Evolutionary conservation across 352 stramenopile species (phyloP).

Genomic region (Phytophthora podocarpi): DNA sequence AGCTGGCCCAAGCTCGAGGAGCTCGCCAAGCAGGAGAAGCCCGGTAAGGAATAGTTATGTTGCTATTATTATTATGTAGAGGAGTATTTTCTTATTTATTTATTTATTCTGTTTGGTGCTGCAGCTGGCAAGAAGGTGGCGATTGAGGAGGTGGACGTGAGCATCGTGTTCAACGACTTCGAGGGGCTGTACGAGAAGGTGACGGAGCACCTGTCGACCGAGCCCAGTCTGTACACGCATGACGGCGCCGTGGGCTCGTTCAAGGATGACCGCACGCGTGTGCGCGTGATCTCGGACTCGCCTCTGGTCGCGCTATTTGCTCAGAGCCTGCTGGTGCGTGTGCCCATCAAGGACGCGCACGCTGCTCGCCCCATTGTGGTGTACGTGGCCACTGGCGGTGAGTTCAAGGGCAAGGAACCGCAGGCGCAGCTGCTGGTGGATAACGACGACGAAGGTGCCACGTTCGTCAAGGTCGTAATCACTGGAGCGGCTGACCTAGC

Average conservation of each 20-base stretch:
- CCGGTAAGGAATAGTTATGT: slow-evolving; percentile 30
- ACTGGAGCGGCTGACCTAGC: slow-evolving; percentile 57
- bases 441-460: slow-evolving; percentile 60
- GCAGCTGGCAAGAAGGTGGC: slow-evolving; percentile 60
- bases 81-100: neutral
- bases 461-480: slow-evolving; percentile 79
- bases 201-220: slow-evolving; percentile 68
- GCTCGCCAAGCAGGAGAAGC: slow-evolving; percentile 70
- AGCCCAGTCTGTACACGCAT: slow-evolving; percentile 68
- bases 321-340: slow-evolving; percentile 73
- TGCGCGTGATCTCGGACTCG: slow-evolving; percentile 83
- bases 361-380: slow-evolving; percentile 79
- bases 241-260: slow-evolving; percentile 81
- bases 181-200: slow-evolving; percentile 72
- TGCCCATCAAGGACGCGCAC: slow-evolving; percentile 67
- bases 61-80: slow-evolving; percentile 1
- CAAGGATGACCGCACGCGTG: slow-evolving; percentile 74
- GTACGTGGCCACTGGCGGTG: slow-evolving; percentile 67
- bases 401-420: slow-evolving; percentile 65
- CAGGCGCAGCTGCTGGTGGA: slow-evolving; percentile 67
- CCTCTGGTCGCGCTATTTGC: slow-evolving; percentile 72
- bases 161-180: slow-evolving; percentile 70
- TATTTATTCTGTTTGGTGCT: slow-evolving; percentile 1
- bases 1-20: slow-evolving; percentile 64
- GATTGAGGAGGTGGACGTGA: slow-evolving; percentile 72